Base-by-base conservation (phyloP, 805 yeast species). In the Nakazawaea sp. region DNA sequence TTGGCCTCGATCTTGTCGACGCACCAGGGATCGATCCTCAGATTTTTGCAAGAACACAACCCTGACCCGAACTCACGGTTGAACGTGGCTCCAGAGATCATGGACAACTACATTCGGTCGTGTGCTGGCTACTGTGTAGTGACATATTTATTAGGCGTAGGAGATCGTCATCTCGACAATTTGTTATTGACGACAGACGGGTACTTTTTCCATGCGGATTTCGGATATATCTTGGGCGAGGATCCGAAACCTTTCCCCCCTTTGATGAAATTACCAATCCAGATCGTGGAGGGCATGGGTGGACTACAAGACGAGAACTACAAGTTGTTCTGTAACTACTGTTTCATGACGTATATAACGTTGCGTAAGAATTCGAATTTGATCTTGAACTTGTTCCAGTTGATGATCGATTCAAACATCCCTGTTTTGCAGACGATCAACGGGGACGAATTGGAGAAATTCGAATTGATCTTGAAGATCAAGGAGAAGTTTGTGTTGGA, bases 171-270 rank as follows among this genome's bases (percentile, higher is more conserved):
- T 63, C 65, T 92, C 45, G 99, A 92, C 52, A 92, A 92, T 51
- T 61, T 92, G 45, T 66, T 92, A 31, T 27, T 83, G 79, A 35
- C 87, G 78, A 44, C 63, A 44, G 82, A 90, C 70, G 81, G 94
- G 2, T 85, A 78, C 48, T 92, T 92, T 55, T 90, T 95, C 75
- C 99, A 92, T 59, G 97, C 96, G 1, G 99, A 92, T 59, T 92
- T 86, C 58, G 99, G 99, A 1, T 92, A 92, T 52, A 90, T 92
- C 34, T 63, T 92, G 38, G 99, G 99, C 0, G 80, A 89, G 36
- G 99, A 92, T 56, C 99, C 99, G 2, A 92, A 92, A 56, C 97
- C 97, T 11, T 92, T 92, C 61, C 97, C 99, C 11, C 99, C 99
- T 1, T 68, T 90, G 61, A 92, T 92, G 97, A 92, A 92, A 53